Evolutionary conservation across 495 filamentous ascomycete species (phyloP).

Genomic region (Hamigera avellanea): DNA sequence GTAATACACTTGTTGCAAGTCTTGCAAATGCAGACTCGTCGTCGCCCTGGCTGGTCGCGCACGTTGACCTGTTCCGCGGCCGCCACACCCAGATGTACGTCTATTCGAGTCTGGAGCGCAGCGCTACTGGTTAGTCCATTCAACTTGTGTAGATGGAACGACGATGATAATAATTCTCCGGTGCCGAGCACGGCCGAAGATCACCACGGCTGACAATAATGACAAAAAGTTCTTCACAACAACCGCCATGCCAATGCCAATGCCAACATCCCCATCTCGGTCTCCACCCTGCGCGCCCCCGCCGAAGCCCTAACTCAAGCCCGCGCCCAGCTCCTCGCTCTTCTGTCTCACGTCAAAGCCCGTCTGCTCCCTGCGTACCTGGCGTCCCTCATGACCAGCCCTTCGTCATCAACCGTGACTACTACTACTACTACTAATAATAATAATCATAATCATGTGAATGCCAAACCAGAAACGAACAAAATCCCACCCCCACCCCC

Average conservation of each 20-base stretch:
- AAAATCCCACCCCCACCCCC: conserved; percentile 7
- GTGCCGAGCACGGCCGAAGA: not conserved
- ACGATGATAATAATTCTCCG: conserved; percentile 1
- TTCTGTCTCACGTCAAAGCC: conserved; percentile 16
- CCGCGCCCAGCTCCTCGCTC: conserved; percentile 18
- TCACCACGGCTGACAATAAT: no score
- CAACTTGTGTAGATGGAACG: not conserved
- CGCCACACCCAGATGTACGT: conserved; percentile 52
- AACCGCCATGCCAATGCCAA: no score
- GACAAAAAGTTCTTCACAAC: no score
- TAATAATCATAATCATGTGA: not conserved
- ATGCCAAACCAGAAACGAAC: no score
- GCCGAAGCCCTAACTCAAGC: conserved; percentile 2
- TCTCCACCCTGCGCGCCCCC: not conserved
- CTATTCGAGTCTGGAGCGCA: conserved; percentile 42
- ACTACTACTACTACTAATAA: not conserved
- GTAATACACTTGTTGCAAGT: conserved; percentile 1
- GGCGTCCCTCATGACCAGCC: conserved; percentile 1
- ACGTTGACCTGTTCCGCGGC: conserved; percentile 42
- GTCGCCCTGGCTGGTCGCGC: conserved; percentile 38
- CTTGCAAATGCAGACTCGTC: conserved; percentile 9
- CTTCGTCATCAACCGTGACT: not conserved
- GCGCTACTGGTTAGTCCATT: no score
- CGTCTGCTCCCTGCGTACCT: conserved; percentile 18
- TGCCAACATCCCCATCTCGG: no score